Evolutionary conservation across 2,329 filamentous ascomycete species (phyloP).

Genomic region (Cladophialophora exuberans): DNA sequence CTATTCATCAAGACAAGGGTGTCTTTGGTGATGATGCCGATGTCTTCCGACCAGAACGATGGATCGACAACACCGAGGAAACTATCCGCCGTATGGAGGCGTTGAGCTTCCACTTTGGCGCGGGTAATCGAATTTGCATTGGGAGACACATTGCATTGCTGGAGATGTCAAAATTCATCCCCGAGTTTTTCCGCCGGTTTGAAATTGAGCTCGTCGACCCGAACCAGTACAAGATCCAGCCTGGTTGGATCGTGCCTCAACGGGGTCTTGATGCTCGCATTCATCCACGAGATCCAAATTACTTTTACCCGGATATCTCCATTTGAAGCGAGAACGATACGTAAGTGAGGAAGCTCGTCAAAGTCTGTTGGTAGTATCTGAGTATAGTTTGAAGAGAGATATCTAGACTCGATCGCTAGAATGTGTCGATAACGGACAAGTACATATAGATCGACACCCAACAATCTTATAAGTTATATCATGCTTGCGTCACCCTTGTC

Average conservation of each 20-base stretch:
- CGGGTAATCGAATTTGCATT: conserved; percentile 5
- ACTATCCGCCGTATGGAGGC: not conserved
- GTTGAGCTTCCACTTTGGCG: conserved; percentile 2
- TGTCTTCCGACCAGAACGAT: conserved; percentile 68
- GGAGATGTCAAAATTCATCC: conserved; percentile 17
- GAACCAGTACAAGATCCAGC: not conserved
- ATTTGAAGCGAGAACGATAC: too few species aligned
- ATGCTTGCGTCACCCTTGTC: too few species aligned
- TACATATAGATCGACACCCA: too few species aligned
- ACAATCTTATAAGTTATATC: too few species aligned
- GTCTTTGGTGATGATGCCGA: conserved; percentile 71
- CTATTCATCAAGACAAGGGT: conserved; percentile 69
- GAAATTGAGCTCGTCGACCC: conserved; percentile 21
- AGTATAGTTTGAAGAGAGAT: too few species aligned
- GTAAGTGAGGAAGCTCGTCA: too few species aligned
- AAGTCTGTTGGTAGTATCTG: too few species aligned
- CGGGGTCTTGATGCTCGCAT: not conserved
- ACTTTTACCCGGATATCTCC: too few species aligned
- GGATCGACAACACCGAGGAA: too few species aligned
- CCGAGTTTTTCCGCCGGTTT: conserved; percentile 23
- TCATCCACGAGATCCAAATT: not conserved
- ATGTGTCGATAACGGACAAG: too few species aligned
- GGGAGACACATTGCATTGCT: conserved; percentile 8
- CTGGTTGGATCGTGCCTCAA: not conserved
- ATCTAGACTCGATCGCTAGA: too few species aligned